Percentiles rank a stretch among this genome's conserved stretches.
Conservation (phyloP, 192 early-diverging fungal genomes). For the Podila clonocystis region DNA sequence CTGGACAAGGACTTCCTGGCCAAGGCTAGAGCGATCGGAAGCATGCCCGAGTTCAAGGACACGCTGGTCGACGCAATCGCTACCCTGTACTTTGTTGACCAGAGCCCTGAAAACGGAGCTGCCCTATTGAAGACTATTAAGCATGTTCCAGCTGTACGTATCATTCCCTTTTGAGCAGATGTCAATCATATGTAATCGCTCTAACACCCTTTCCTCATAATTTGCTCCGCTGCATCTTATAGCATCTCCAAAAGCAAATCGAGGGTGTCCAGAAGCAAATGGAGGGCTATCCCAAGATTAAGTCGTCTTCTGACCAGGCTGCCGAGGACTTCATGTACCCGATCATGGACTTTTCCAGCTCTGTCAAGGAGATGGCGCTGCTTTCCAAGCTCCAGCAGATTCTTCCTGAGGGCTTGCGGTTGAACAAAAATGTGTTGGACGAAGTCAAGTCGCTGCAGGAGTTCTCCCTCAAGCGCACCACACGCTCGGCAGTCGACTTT, state of each 20-base stretch:
- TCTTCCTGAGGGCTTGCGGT: conserved; percentile 15
- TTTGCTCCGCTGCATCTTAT: background rate
- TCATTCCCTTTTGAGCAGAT: background rate
- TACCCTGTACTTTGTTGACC: conserved; percentile 75
- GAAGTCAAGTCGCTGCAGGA: conserved; percentile 51
- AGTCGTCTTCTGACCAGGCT: conserved; percentile 23
- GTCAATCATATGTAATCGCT: background rate
- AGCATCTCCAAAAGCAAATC: conserved; percentile 54
- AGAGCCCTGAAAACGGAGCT: conserved; percentile 56
- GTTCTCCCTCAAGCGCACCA: conserved; percentile 58
- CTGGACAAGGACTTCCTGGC: conserved; percentile 43
- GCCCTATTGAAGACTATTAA: conserved; percentile 55
- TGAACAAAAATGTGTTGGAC: conserved; percentile 32
- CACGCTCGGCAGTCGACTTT: conserved; percentile 66
- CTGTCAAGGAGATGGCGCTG: conserved; percentile 61
- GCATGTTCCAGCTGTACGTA: conserved; percentile 61
- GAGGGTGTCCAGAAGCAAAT: conserved; percentile 48
- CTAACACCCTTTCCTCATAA: conserved; percentile 16
- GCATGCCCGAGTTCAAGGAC: conserved; percentile 63
- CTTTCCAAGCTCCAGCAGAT: conserved; percentile 49
- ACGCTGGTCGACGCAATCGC: conserved; percentile 73
- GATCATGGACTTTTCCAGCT: conserved; percentile 58
- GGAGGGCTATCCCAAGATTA: conserved; percentile 44
- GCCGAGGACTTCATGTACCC: conserved; percentile 42
- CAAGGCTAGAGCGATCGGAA: conserved; percentile 40